Conservation (phyloP, 1,284 basidiomycete species). For the Marasmius tenuissimus region DNA sequence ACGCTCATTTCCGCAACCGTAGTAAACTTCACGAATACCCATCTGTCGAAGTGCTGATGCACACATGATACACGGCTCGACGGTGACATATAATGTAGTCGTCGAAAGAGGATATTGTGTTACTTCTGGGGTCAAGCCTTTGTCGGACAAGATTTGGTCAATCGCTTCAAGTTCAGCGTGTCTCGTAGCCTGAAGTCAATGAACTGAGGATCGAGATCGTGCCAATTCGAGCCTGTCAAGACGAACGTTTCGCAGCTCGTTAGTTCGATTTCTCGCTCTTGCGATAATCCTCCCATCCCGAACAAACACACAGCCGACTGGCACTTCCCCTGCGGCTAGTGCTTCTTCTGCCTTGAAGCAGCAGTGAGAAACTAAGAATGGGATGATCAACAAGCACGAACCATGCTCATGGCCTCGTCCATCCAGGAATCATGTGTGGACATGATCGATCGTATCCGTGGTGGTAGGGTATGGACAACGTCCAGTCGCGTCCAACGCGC, state of each 20-base stretch:
- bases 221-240: not conserved
- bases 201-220: not conserved
- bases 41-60: constrained; percentile 92
- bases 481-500: too few species aligned
- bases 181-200: constrained; percentile 77
- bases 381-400: constrained; percentile 20
- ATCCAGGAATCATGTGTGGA: constrained; percentile 42
- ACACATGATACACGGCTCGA: constrained; percentile 99
- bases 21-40: constrained; percentile 89
- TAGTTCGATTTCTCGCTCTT: constrained; percentile 89
- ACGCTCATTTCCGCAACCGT: constrained; percentile 94
- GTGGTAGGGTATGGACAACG: too few species aligned
- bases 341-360: constrained; percentile 78
- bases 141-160: constrained; percentile 78
- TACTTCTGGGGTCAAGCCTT: constrained; percentile 50
- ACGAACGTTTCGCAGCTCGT: constrained; percentile 87
- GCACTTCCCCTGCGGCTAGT: constrained; percentile 84
- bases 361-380: constrained; percentile 4
- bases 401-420: constrained; percentile 58
- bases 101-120: constrained; percentile 65
- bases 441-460: not conserved
- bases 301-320: constrained; percentile 97
- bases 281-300: constrained; percentile 78
- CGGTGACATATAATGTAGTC: constrained; percentile 95
- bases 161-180: constrained; percentile 99